Base-by-base conservation (phyloP, 305 asterid species). In the Solanum aculeatissimum region DNA sequence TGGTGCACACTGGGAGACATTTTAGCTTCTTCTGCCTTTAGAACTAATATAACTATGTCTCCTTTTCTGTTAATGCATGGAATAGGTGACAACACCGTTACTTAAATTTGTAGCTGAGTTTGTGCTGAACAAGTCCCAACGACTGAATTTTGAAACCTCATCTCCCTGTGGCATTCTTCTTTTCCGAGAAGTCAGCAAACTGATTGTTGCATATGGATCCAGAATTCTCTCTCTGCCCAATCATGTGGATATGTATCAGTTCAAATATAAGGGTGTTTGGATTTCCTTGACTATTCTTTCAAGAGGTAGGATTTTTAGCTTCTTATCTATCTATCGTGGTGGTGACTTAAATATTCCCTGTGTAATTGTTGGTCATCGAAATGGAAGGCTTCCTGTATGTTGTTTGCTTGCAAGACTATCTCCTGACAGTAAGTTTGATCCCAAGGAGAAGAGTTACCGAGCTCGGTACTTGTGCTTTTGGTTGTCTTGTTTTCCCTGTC, bases 141-240 rank as follows among this genome's bases (percentile, higher is more conserved):
- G 99, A 21, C 90, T 97, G 92, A 95, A 95, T 80, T 97, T 97
- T 88, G 99, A 97, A 89, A 93, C 91, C 58, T 97, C 99, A 83
- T 97, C 99, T 83, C 98, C 99, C 65, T 95, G 95, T 86, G 99
- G 98, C 85, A 97, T 97, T 87, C 98, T 97, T 84, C 98, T 97
- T 74, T 97, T 97, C 89, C 88, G 98, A 91, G 99, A 95, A 94
- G 96, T 95, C 84, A 97, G 99, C 93, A 97, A 97, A 89, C 86
- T 97, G 84, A 95, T 97, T 84, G 97, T 95, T 75, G 94, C 94
- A 69, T 97, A 94, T 88, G 99, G 99, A 85, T 90, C 98, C 86
- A 90, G 97, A 89, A 88, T 97, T 88, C 85, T 97, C 45, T 86
- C 97, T 58, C 91, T 94, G 88, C 97, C 98, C 86, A 97, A 84